Evolutionary conservation across 306 rosid species (phyloP).

Genomic region (Dryas drummondii): DNA sequence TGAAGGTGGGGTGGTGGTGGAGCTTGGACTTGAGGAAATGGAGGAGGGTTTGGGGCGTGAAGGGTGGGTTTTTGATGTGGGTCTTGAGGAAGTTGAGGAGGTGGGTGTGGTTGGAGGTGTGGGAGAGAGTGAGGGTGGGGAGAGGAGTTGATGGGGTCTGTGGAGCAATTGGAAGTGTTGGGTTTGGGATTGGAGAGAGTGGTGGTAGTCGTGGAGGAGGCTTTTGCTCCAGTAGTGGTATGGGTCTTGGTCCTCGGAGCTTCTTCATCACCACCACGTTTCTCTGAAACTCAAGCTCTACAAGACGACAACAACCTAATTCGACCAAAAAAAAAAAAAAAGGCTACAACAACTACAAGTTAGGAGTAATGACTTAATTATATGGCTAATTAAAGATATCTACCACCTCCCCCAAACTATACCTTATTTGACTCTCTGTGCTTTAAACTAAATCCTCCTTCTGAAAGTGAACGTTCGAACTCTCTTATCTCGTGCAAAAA

Average conservation of each 20-base stretch:
- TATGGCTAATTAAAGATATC: no score
- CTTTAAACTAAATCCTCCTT: no score
- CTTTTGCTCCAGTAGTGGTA: constrained; percentile 24
- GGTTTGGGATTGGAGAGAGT: constrained; percentile 49
- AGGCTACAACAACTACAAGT: no score
- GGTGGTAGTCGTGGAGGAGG: constrained; percentile 21
- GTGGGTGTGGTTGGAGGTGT: constrained; percentile 42
- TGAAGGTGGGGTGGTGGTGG: constrained; percentile 70
- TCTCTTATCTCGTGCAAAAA: no score
- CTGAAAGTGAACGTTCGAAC: no score
- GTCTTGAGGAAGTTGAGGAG: constrained; percentile 57
- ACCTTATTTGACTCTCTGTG: no score
- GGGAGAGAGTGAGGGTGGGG: constrained; percentile 50
- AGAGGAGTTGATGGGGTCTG: constrained; percentile 20
- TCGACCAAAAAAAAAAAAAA: no score
- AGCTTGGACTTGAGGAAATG: constrained; percentile 78
- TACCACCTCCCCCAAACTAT: no score
- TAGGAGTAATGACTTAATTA: no score
- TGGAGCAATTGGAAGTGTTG: constrained; percentile 53
- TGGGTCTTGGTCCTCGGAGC: constrained; percentile 37
- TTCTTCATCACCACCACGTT: constrained; percentile 42
- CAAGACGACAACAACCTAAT: background rate
- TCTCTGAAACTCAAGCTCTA: background rate
- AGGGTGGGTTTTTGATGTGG: constrained; percentile 53
- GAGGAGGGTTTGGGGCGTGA: constrained; percentile 56